Percentiles rank a stretch among this genome's conserved stretches.
phyloP scores from a whole-genome alignment of 345 rosid species.

The Pistacia atlantica region DNA sequence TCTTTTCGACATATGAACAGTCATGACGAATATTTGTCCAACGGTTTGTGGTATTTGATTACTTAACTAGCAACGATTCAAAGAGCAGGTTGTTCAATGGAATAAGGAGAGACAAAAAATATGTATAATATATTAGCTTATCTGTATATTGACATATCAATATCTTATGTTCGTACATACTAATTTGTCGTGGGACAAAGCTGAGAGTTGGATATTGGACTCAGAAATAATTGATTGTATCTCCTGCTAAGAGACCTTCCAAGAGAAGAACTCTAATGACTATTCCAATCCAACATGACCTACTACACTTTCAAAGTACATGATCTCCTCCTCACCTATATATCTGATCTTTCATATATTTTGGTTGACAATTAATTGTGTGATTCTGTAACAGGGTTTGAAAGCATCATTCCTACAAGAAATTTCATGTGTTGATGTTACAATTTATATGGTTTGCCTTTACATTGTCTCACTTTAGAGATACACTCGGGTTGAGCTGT shows the following conservation, averaged over 20 bases:
- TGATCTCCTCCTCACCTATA: not conserved
- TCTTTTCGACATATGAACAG: not conserved
- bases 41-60: not conserved
- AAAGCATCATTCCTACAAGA: not conserved
- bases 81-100: not conserved
- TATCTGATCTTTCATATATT: not conserved
- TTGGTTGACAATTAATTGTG: not conserved
- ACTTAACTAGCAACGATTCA: not conserved
- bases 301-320: slow-evolving; percentile 12
- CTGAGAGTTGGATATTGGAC: not conserved
- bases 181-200: slow-evolving; percentile 24
- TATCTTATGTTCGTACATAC: slow-evolving; percentile 12
- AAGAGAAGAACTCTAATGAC: not conserved
- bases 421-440: not conserved
- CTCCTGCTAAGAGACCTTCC: slow-evolving; percentile 17
- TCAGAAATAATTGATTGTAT: slow-evolving; percentile 14
- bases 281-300: slow-evolving; percentile 8
- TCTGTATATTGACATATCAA: slow-evolving; percentile 18
- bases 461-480: not conserved
- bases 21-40: not conserved
- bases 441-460: not conserved
- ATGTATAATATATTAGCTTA: not conserved
- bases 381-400: not conserved
- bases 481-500: not conserved
- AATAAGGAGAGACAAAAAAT: slow-evolving; percentile 16